phyloP scores from a whole-genome alignment of 208 protist genomes.

The Acanthamoeba culbertsoni region DNA sequence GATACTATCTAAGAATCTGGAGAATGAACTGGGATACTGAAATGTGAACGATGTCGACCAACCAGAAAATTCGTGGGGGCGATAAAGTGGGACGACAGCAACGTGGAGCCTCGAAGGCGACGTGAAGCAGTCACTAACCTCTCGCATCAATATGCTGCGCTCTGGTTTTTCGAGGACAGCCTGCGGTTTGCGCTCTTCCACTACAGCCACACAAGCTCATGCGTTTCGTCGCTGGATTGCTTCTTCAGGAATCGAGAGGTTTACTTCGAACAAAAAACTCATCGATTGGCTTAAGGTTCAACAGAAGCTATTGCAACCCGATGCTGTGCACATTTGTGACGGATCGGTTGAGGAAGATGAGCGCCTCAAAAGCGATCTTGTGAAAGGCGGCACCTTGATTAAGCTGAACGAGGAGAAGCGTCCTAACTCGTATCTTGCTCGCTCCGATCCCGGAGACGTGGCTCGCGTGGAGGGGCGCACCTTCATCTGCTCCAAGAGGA shows the following conservation, averaged over 20 bases:
- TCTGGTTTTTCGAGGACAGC: not conserved
- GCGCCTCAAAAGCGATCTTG: conserved; percentile 24
- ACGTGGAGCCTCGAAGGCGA: too few species aligned
- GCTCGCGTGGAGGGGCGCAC: conserved; percentile 81
- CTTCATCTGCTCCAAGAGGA: conserved; percentile 76
- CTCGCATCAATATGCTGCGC: not conserved
- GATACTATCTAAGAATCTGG: too few species aligned
- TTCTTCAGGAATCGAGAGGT: not conserved
- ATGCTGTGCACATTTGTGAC: conserved; percentile 71
- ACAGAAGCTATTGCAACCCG: conserved; percentile 65
- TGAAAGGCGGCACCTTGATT: conserved; percentile 61
- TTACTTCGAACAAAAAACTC: conserved; percentile 67
- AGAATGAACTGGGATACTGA: too few species aligned
- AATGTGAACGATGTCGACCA: too few species aligned
- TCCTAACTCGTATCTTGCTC: conserved; percentile 79
- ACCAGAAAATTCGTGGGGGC: too few species aligned
- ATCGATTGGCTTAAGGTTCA: conserved; percentile 67
- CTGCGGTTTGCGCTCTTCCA: too few species aligned
- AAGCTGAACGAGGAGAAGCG: conserved; percentile 71
- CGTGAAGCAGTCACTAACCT: not conserved
- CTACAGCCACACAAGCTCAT: too few species aligned
- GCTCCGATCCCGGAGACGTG: conserved; percentile 82
- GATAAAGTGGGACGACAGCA: too few species aligned
- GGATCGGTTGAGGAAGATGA: conserved; percentile 64
- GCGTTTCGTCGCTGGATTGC: not conserved